These are phyloP conservation scores for Spizellomyces sp. DNA, from an alignment of 192 early-diverging fungal genomes.

Conservation along the genomic window DNA sequence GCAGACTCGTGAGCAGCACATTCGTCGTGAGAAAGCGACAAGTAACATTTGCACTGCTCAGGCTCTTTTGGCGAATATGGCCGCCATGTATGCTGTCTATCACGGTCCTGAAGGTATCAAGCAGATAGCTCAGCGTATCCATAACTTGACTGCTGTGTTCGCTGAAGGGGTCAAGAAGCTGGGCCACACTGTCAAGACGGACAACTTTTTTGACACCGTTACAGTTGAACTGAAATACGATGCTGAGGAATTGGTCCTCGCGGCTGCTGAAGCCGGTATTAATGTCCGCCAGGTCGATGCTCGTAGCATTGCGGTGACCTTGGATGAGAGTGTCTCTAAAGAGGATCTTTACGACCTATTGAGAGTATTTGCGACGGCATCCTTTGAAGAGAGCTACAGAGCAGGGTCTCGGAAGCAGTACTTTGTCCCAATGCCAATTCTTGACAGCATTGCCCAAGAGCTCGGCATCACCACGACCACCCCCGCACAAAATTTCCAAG, in stretches of 20 bases:
- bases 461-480: constrained; percentile 14
- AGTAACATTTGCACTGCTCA: constrained; percentile 99
- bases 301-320: constrained; percentile 77
- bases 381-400: constrained; percentile 50
- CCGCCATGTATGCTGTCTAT: constrained; percentile 99
- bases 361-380: constrained; percentile 74
- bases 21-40: constrained; percentile 98
- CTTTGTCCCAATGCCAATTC: constrained; percentile 38
- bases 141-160: constrained; percentile 84
- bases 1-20: constrained; percentile 99
- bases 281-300: constrained; percentile 86
- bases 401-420: constrained; percentile 38
- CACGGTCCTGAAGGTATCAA: constrained; percentile 94
- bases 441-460: constrained; percentile 52
- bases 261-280: constrained; percentile 75
- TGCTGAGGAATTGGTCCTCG: constrained; percentile 66
- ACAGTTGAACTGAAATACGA: constrained; percentile 71
- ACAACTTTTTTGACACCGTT: constrained; percentile 94
- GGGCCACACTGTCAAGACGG: constrained; percentile 82
- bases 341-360: constrained; percentile 81
- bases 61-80: constrained; percentile 98
- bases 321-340: constrained; percentile 91
- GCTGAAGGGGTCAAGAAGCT: constrained; percentile 72
- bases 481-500: constrained; percentile 48
- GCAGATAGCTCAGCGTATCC: constrained; percentile 89